Conservation (phyloP, 2,329 filamentous ascomycete genomes). For the Botrytis deweyae region DNA sequence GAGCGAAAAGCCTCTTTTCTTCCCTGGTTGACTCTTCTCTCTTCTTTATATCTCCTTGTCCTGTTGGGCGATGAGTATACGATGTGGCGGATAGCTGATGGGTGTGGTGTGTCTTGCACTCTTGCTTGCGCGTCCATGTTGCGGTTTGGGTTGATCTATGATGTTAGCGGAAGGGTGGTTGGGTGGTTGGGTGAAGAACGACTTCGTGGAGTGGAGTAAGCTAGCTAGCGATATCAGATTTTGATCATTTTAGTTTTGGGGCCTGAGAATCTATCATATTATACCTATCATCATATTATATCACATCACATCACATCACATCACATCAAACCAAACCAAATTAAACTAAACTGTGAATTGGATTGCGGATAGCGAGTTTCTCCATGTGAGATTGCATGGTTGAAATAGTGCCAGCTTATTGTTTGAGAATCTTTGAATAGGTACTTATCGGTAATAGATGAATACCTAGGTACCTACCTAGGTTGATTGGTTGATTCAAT, state of each 20-base stretch:
- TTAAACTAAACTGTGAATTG: not conserved
- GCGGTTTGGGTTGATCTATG: not conserved
- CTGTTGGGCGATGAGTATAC: not conserved
- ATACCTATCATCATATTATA: too few relatives aligned
- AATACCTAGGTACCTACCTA: too few relatives aligned
- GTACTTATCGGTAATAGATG: not conserved
- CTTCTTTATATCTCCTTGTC: too few relatives aligned
- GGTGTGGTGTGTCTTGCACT: not conserved
- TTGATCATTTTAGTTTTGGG: not conserved
- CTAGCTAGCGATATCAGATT: not conserved
- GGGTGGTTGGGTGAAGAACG: not conserved
- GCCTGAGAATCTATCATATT: not conserved
- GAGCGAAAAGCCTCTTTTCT: not conserved
- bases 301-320: not conserved
- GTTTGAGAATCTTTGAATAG: not conserved
- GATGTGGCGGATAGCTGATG: not conserved
- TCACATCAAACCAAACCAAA: not conserved
- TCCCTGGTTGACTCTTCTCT: not conserved
- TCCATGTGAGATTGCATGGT: not conserved
- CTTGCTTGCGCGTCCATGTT: not conserved
- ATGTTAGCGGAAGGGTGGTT: not conserved
- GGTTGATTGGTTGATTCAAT: not conserved
- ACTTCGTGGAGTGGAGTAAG: not conserved
- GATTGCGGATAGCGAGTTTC: not conserved
- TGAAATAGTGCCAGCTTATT: not conserved